Base-by-base conservation (phyloP, 352 stramenopile genomes). In the Phytophthora megakarya region DNA sequence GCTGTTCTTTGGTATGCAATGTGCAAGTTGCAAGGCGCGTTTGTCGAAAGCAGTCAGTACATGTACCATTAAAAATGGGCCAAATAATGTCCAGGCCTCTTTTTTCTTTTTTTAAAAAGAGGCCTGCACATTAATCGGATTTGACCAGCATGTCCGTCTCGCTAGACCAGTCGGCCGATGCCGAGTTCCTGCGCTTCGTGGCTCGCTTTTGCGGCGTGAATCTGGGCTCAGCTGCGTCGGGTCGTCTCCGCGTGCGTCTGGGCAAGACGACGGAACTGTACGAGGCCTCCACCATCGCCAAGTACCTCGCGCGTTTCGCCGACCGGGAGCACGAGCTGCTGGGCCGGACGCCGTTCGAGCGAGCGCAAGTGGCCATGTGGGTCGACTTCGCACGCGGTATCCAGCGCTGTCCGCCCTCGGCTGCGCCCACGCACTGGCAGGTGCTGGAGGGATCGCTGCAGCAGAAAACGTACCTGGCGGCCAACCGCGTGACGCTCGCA, bases 121-220 rank as follows among this genome's bases (percentile, higher is more conserved):
- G n/a, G n/a, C n/a, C n/a, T n/a, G n/a, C 5, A 54, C 32, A 54
- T 26, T 3, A n/a, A 39, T 30, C 25, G 49, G 33, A 35, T 35
- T 47, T 49, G 12, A 18, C 18, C 33, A 72, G 22, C 39, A 95
- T 95, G 86, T 90, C 86, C 64, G 76, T 95, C 32, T 90, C 84
- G 60, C 77, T 95, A 40, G 81, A 95, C 76, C 75, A 92, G 79
- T 92, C 80, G 21, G 52, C 68, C 7, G 75, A 89, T 21, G 79
- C 86, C 42, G 81, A 88, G 60, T 90, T 84, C 61, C 59, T 95
- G 66, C 84, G 86, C 74, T 95, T 95, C 71, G 63, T 90, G 26
- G 86, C 84, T 63, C 86, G 86, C 55, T 93, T 95, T 70, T 89
- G 80, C 58, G 84, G 86, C 60, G 76, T 93, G 18, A 88, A 72